Evolutionary conservation across 176 grass and related monocot genomes (phyloP).

Genomic region (Oryza meyeriana): DNA sequence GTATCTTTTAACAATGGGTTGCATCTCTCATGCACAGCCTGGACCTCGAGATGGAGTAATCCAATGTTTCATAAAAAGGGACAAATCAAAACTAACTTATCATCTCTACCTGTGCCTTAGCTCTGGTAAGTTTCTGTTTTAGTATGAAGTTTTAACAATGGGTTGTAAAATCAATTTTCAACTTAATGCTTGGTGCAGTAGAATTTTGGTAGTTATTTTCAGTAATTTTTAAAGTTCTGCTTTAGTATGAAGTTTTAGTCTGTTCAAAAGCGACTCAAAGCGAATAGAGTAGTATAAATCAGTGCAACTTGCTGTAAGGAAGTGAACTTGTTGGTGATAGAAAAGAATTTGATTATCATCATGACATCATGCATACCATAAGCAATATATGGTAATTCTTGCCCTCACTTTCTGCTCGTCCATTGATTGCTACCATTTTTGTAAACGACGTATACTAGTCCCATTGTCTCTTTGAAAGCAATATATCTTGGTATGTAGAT

Average conservation of each 20-base stretch:
- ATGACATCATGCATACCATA: neutral
- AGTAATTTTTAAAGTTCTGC: neutral
- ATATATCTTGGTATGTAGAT: neutral
- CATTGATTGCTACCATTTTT: neutral
- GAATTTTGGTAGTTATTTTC: neutral
- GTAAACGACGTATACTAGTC: neutral
- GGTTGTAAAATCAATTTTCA: neutral
- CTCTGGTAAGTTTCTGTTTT: conserved; percentile 48
- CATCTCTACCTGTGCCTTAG: conserved; percentile 87
- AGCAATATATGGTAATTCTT: neutral
- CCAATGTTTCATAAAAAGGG: conserved; percentile 88
- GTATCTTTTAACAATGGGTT: conserved; percentile 14
- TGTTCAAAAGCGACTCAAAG: neutral
- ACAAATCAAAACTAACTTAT: conserved; percentile 83
- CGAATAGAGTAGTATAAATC: neutral
- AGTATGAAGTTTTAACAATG: too few relatives aligned
- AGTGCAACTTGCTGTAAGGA: neutral
- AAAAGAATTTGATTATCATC: neutral
- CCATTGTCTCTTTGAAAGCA: neutral
- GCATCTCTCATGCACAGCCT: conserved; percentile 46
- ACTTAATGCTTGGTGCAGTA: neutral
- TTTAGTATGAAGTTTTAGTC: neutral
- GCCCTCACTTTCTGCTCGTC: neutral
- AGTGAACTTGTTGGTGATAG: neutral
- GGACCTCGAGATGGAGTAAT: conserved; percentile 76